Evolutionary conservation across 2,329 filamentous ascomycete genomes (phyloP), one percentile per base, ranked within the genome.

Genomic region (Parascedosporium putredinis): DNA sequence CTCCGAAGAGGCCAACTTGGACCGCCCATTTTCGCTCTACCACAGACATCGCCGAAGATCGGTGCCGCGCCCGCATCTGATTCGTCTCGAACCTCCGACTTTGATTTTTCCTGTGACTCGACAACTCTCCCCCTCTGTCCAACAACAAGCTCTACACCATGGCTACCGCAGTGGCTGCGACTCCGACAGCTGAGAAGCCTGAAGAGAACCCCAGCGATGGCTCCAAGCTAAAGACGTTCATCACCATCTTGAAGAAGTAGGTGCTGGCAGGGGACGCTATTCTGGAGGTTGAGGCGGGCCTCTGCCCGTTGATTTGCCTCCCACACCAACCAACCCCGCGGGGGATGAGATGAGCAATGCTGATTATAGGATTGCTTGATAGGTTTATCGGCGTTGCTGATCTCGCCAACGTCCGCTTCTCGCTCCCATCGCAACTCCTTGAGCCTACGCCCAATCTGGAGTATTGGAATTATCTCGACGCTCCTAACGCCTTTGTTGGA

Each of bases 381-480:
- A 94, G 91, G 65, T 97, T 97, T 68, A 89, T 97, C 60, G 93
- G 93, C 58, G 93, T 98, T 51, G 76, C 90, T 57, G 93, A 98
- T 68, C 93, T 98, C 61, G 93, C 93, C 51, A 81, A 89, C 51
- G 91, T 97, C 54, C 86, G 93, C 58, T 98, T 98, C 71, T 97
- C 91, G 14, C 78, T 98, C 47, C 93, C 93, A 20, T 89, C 93
- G 47, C 91, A 97, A 68, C 81, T 98, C 40, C 79, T 98, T 61
- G 93, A 98, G 67, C 93, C 93, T 31, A 94, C 88, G 3, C 93
- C 93, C 48, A 98, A 98, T 66, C 74, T 98, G 63, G 93, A 98
- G 72, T 98, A 97, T 71, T 98, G 93, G 93, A 94, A 94, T 62
- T 98, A 98, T 62, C 76, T 98, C 64, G 93, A 98, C 67, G 81